phyloP scores from a whole-genome alignment of 225 moss, liverwort and hornwort genomes.

The Bryum argenteum region DNA sequence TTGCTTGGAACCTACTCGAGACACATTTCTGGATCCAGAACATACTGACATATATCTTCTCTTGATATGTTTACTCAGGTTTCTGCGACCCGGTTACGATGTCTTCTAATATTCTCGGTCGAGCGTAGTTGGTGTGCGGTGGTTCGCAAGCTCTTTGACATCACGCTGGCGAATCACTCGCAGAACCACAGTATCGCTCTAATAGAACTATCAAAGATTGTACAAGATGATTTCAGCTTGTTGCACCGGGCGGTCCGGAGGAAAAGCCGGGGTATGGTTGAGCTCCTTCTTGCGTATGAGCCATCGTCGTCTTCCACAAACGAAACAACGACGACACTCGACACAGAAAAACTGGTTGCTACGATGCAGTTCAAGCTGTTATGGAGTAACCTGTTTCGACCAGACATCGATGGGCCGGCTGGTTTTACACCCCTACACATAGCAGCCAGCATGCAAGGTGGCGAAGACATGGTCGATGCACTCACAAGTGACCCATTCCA shows the following conservation, averaged over 20 bases:
- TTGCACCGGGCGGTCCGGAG: slow-evolving; percentile 78
- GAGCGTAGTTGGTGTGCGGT: slow-evolving; percentile 85
- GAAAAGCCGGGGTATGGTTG: slow-evolving; percentile 68
- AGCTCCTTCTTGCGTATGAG: slow-evolving; percentile 67
- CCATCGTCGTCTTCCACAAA: slow-evolving; percentile 39
- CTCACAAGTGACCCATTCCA: slow-evolving; percentile 74
- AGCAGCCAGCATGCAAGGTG: slow-evolving; percentile 77
- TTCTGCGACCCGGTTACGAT: slow-evolving; percentile 47
- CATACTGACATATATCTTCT: not conserved
- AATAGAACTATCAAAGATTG: slow-evolving; percentile 40
- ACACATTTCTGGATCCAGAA: not conserved
- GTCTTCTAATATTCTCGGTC: slow-evolving; percentile 68
- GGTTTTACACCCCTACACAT: slow-evolving; percentile 82
- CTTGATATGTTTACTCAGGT: slow-evolving; percentile 30
- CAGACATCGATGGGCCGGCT: slow-evolving; percentile 67
- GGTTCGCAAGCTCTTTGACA: slow-evolving; percentile 74
- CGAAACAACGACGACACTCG: slow-evolving; percentile 14
- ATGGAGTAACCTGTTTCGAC: slow-evolving; percentile 59
- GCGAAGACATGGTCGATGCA: slow-evolving; percentile 71
- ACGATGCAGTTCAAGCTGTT: slow-evolving; percentile 46
- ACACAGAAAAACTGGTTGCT: slow-evolving; percentile 21
- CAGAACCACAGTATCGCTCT: slow-evolving; percentile 32
- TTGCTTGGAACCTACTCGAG: not conserved
- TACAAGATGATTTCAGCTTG: slow-evolving; percentile 65
- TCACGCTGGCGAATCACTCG: slow-evolving; percentile 35